Evolutionary conservation across 495 filamentous ascomycete genomes (phyloP).

Genomic region (Cercophora samala): DNA sequence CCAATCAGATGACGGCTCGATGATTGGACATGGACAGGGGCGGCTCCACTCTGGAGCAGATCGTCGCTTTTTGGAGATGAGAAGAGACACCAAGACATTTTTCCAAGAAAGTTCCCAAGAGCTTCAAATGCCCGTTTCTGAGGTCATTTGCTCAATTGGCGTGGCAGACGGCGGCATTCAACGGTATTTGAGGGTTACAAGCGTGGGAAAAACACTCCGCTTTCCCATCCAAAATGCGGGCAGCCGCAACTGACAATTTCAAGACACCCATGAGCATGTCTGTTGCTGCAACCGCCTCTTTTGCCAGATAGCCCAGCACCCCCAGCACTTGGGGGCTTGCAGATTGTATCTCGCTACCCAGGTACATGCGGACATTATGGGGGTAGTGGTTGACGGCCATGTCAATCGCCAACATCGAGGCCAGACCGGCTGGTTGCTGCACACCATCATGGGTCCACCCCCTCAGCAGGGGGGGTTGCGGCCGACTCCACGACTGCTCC

Average conservation of each 20-base stretch:
- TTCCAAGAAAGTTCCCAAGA: neutral
- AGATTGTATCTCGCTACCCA: no score
- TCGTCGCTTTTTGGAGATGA: slow-evolving; percentile 4
- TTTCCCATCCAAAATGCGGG: slow-evolving; percentile 1
- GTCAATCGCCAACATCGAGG: slow-evolving; percentile 16
- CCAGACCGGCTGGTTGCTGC: neutral
- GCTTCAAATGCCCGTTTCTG: neutral
- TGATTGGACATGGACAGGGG: slow-evolving; percentile 16
- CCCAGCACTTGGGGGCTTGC: no score
- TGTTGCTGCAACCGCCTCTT: no score
- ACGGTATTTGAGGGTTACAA: slow-evolving; percentile 14
- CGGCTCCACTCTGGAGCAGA: slow-evolving; percentile 4
- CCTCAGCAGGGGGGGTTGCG: neutral
- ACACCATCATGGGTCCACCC: slow-evolving; percentile 10
- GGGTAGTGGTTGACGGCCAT: neutral
- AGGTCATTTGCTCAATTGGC: slow-evolving; percentile 16
- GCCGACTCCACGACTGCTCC: neutral
- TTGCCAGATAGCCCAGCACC: neutral
- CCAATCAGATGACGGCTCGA: slow-evolving; percentile 15
- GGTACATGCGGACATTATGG: slow-evolving; percentile 1
- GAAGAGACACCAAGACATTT: neutral
- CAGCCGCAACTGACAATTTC: slow-evolving; percentile 5
- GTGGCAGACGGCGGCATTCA: neutral
- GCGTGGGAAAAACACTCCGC: slow-evolving; percentile 11
- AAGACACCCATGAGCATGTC: neutral